Conservation (phyloP, 345 rosid genomes). For the Populus simonii region DNA sequence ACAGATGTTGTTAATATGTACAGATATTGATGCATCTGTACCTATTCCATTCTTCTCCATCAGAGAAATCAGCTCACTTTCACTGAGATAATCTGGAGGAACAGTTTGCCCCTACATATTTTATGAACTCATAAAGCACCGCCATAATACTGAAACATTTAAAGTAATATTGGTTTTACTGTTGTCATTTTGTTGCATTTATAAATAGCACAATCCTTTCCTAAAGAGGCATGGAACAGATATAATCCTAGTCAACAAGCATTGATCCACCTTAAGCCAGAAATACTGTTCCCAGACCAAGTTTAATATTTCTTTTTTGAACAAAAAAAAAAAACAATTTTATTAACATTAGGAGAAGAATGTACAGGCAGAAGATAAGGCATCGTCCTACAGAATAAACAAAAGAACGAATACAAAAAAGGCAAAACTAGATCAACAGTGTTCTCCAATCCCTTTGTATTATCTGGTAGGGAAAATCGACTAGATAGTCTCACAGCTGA, state of each 20-base stretch:
- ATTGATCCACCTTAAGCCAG: background rate
- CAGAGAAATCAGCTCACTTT: constrained; percentile 90
- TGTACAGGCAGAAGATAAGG: too few species aligned
- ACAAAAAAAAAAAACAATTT: too few species aligned
- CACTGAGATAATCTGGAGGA: constrained; percentile 86
- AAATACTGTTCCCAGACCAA: too few species aligned
- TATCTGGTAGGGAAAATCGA: too few species aligned
- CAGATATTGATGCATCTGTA: constrained; percentile 94
- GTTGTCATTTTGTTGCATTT: background rate
- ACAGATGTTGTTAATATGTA: constrained; percentile 91
- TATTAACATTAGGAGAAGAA: too few species aligned
- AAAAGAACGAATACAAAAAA: too few species aligned
- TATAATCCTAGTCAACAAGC: background rate
- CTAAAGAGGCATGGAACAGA: background rate
- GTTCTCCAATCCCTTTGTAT: too few species aligned
- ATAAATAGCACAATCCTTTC: background rate
- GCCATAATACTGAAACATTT: background rate
- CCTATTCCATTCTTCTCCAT: constrained; percentile 98
- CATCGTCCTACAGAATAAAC: too few species aligned
- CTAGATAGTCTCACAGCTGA: too few species aligned
- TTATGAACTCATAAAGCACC: constrained; percentile 16
- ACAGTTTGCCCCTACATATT: constrained; percentile 63
- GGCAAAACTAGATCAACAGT: too few species aligned
- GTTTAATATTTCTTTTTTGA: too few species aligned
- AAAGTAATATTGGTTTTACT: background rate